Evolutionary conservation across 805 yeast genomes (phyloP).

Genomic region (Candida ovalis): DNA sequence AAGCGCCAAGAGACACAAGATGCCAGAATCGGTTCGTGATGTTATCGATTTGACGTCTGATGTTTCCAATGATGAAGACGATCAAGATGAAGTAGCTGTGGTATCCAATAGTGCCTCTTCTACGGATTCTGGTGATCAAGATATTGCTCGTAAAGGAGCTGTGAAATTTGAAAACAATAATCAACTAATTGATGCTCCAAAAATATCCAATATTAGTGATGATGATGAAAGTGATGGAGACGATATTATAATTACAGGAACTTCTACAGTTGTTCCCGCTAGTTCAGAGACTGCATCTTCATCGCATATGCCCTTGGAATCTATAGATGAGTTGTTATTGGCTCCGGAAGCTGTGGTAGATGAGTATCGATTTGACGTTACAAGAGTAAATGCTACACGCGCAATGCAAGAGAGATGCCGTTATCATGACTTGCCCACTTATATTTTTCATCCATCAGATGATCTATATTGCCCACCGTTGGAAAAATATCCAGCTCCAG

Average conservation of each 20-base stretch:
- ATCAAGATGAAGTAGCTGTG: neutral
- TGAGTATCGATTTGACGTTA: too few species aligned
- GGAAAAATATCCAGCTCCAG: neutral
- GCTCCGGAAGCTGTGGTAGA: neutral
- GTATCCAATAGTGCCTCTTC: neutral
- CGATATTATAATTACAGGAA: conserved; percentile 5
- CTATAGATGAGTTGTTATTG: neutral
- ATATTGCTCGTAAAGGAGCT: neutral
- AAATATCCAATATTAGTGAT: neutral
- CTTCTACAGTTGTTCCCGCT: neutral
- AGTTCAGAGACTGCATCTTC: neutral
- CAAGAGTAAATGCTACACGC: neutral
- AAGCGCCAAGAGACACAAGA: neutral
- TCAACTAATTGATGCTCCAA: neutral
- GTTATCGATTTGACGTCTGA: conserved; percentile 2
- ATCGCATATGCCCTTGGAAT: neutral
- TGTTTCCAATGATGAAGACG: neutral
- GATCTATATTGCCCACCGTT: neutral
- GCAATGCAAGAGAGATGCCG: neutral
- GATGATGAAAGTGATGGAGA: conserved; percentile 5
- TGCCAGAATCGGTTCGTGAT: neutral
- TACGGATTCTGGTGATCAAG: too few species aligned
- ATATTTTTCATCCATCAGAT: conserved; percentile 1
- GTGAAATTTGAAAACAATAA: neutral
- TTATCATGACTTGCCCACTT: neutral